phyloP scores from a whole-genome alignment of 331 rosid species.

The Erythrophleum ivorense region DNA sequence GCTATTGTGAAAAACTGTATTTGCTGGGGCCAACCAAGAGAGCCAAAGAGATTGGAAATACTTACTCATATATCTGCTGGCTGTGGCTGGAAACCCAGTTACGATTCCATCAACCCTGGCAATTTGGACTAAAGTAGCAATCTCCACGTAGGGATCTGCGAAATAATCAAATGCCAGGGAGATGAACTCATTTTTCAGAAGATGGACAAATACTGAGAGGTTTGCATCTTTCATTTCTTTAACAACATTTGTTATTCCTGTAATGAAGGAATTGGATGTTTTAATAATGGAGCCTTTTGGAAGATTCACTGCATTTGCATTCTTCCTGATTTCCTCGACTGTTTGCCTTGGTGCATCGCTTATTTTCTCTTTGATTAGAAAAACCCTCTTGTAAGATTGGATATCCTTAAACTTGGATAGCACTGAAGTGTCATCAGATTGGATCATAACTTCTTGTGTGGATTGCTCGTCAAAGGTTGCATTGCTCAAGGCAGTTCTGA shows the following conservation, averaged over 20 bases:
- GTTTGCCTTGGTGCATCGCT: slow-evolving; percentile 52
- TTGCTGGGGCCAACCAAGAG: background rate
- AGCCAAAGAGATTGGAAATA: slow-evolving; percentile 25
- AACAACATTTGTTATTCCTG: slow-evolving; percentile 51
- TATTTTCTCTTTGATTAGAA: slow-evolving; percentile 41
- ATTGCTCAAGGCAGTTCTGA: slow-evolving; percentile 60
- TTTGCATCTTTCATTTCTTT: slow-evolving; percentile 65
- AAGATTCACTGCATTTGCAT: slow-evolving; percentile 67
- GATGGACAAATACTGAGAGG: slow-evolving; percentile 56
- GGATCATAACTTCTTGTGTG: slow-evolving; percentile 67
- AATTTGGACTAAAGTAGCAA: slow-evolving; percentile 58
- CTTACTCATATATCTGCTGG: slow-evolving; percentile 77
- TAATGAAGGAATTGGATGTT: slow-evolving; percentile 35
- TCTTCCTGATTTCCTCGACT: slow-evolving; percentile 65
- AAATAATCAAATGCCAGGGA: slow-evolving; percentile 70
- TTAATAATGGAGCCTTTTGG: slow-evolving; percentile 39
- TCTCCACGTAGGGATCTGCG: slow-evolving; percentile 69
- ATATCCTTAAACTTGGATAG: slow-evolving; percentile 63
- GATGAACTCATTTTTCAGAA: slow-evolving; percentile 66
- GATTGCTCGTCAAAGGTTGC: slow-evolving; percentile 77
- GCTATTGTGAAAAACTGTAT: background rate
- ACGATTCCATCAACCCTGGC: slow-evolving; percentile 67
- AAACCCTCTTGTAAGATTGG: slow-evolving; percentile 64
- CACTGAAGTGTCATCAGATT: slow-evolving; percentile 86
- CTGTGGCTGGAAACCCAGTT: slow-evolving; percentile 80